phyloP scores from a whole-genome alignment of 2,329 filamentous ascomycete species.

The Cordyceps cateniannulata region DNA sequence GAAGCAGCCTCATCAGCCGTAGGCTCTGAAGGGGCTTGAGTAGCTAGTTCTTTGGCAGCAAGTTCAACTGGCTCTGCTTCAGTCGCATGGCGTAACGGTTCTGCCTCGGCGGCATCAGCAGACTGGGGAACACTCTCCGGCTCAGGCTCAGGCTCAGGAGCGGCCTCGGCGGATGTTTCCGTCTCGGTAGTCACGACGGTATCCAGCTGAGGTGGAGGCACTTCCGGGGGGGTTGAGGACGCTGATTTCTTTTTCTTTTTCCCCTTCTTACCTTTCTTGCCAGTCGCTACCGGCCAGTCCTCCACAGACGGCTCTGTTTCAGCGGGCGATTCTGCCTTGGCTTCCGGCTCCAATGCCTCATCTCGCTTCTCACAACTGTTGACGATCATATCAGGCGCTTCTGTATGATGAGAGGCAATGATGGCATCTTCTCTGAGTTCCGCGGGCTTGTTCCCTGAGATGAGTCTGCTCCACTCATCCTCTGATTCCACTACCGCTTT shows the following conservation, averaged over 20 bases:
- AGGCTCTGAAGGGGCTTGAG: not conserved
- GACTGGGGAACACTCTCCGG: slow-evolving; percentile 14
- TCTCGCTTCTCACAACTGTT: not conserved
- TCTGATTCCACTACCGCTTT: not conserved
- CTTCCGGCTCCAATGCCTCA: slow-evolving; percentile 18
- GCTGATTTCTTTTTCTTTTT: slow-evolving; percentile 23
- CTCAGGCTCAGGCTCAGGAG: not conserved
- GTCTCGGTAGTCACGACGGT: not conserved
- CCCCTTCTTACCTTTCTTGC: slow-evolving; percentile 23
- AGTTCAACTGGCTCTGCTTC: slow-evolving; percentile 9
- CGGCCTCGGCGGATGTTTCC: not conserved
- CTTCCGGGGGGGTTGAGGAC: not conserved
- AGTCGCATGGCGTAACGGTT: not conserved
- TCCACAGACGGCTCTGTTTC: not conserved
- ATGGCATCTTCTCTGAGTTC: slow-evolving; percentile 8
- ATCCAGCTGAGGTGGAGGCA: not conserved
- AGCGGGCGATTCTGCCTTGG: slow-evolving; percentile 18
- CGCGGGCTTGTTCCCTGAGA: slow-evolving; percentile 13
- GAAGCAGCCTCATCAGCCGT: slow-evolving; percentile 6
- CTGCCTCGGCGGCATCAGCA: slow-evolving; percentile 1
- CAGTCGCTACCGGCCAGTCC: slow-evolving; percentile 1
- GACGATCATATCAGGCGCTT: not conserved
- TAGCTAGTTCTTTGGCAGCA: not conserved
- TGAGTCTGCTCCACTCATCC: slow-evolving; percentile 14
- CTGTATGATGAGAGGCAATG: not conserved